A percentile compares a stretch with the other conserved stretches of the same genome.
These are phyloP conservation scores for Ophiostoma pallidulum DNA, from an alignment of 2,329 filamentous ascomycete species.

Conservation along the genomic window DNA sequence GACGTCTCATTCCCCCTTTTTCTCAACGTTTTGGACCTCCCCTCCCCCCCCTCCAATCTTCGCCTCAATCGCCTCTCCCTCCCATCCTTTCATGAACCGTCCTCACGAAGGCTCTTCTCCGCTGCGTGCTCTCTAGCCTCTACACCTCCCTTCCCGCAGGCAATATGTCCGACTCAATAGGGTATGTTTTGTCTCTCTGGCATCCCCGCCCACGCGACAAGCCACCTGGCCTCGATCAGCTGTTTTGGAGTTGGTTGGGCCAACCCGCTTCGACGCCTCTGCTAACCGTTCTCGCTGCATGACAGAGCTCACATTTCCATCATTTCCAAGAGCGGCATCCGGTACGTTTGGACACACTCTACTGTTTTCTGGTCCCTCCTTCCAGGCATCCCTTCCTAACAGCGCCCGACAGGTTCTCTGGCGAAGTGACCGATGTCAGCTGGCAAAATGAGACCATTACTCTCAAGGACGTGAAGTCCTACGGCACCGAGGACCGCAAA, in stretches of 20 bases:
- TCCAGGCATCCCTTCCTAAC: not conserved
- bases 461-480: conserved; percentile 90
- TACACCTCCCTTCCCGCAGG: too few species aligned
- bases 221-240: too few species aligned
- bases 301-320: conserved; percentile 17
- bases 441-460: conserved; percentile 95
- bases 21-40: too few species aligned
- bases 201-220: too few species aligned
- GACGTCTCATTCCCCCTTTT: too few species aligned
- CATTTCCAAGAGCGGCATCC: conserved; percentile 18
- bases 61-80: not conserved
- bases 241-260: too few species aligned
- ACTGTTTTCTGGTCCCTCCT: not conserved
- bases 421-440: conserved; percentile 94
- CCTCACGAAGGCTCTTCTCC: too few species aligned
- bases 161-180: too few species aligned
- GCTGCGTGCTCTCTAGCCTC: too few species aligned
- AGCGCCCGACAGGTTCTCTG: conserved; percentile 67
- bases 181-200: too few species aligned
- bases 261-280: not conserved
- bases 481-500: conserved; percentile 85
- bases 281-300: not conserved
- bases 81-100: not conserved
- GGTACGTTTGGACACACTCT: conserved; percentile 10
- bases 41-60: too few species aligned